These are phyloP conservation scores for Paramecium biaurelia DNA, from an alignment of 73 alveolate species.

Conservation along the genomic window DNA sequence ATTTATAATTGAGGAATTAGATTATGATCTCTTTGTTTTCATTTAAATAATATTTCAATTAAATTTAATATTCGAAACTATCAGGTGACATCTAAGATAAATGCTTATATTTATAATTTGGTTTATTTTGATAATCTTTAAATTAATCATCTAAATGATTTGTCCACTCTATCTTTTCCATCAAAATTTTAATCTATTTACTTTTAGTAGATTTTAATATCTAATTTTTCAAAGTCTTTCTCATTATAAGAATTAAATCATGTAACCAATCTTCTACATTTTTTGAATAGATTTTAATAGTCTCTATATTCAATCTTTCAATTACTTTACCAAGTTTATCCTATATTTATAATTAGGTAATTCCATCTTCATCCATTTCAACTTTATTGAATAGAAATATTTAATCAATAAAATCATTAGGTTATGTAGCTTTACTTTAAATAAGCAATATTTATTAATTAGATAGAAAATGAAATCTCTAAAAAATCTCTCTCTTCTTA, in stretches of 20 bases:
- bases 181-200: neutral
- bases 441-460: neutral
- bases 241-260: neutral
- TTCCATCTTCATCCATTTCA: neutral
- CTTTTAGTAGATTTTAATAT: neutral
- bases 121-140: neutral
- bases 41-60: neutral
- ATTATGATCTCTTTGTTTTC: neutral
- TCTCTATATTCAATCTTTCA: neutral
- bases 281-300: neutral
- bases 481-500: constrained; percentile 15
- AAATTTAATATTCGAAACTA: neutral
- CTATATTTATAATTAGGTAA: neutral
- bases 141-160: neutral
- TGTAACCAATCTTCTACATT: constrained; percentile 23
- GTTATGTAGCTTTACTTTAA: neutral
- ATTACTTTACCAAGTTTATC: neutral
- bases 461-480: constrained; percentile 1
- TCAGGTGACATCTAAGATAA: neutral
- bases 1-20: neutral
- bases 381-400: neutral
- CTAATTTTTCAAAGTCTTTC: neutral
- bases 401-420: neutral
- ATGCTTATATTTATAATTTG: neutral
- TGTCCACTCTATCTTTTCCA: neutral